These are phyloP conservation scores for Musa troglodytarum DNA, from an alignment of 176 grass and related monocot genomes.

Conservation along the genomic window DNA sequence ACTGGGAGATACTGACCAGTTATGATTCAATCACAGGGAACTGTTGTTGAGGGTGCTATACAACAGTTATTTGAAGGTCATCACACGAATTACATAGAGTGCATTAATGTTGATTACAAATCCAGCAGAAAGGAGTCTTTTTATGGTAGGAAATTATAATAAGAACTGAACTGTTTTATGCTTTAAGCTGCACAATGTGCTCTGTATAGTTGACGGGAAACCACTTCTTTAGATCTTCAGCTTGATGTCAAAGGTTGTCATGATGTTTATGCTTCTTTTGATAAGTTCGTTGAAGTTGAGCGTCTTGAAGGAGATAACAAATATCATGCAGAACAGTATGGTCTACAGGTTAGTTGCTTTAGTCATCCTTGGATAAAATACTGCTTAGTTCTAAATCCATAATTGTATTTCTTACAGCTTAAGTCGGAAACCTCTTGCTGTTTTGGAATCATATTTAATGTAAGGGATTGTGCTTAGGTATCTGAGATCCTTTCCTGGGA, in stretches of 20 bases:
- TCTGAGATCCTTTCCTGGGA: no score
- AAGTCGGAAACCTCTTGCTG: no score
- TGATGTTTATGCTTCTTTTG: constrained; percentile 12
- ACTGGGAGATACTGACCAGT: neutral
- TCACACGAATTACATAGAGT: constrained; percentile 16
- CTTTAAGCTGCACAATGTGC: neutral
- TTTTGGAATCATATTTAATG: no score
- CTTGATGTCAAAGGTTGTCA: constrained; percentile 14
- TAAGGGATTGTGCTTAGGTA: no score
- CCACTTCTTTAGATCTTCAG: constrained; percentile 12
- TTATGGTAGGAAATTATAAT: neutral
- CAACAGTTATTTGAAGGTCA: constrained; percentile 12
- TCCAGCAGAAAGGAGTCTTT: constrained; percentile 13
- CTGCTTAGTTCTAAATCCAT: neutral
- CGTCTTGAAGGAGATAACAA: constrained; percentile 6
- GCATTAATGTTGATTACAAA: constrained; percentile 10
- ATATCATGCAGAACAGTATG: constrained; percentile 15
- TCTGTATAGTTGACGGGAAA: neutral
- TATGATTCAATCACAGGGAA: neutral
- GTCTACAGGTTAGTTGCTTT: constrained; percentile 6
- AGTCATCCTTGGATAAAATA: neutral
- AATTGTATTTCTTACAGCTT: neutral
- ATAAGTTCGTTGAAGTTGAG: constrained; percentile 14
- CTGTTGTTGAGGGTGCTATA: constrained; percentile 7
- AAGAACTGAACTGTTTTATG: neutral